A percentile compares a stretch with the other conserved stretches of the same genome.
Evolutionary conservation across 2,329 filamentous ascomycete species (phyloP).

Genomic region (Cephalotrichum gorgonifer): DNA sequence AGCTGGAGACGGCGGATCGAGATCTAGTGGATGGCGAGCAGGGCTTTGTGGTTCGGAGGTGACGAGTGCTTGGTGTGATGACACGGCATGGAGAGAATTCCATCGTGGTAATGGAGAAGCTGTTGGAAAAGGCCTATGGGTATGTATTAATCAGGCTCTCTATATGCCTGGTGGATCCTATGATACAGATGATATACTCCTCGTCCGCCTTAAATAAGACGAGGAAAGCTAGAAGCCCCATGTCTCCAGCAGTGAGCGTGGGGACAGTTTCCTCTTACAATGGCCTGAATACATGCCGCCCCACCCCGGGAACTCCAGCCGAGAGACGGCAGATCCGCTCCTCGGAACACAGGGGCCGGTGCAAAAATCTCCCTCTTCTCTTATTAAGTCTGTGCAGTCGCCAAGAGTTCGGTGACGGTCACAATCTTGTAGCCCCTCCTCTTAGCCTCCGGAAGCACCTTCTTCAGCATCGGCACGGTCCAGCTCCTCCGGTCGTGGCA

Average conservation of each 20-base stretch:
- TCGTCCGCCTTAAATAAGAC: too few relatives aligned
- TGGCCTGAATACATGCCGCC: background rate
- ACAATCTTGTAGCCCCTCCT: conserved; percentile 61
- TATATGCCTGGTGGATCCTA: too few relatives aligned
- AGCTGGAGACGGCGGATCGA: conserved; percentile 60
- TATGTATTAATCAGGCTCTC: too few relatives aligned
- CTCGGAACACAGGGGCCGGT: background rate
- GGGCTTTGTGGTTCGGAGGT: conserved; percentile 48
- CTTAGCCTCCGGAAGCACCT: conserved; percentile 61
- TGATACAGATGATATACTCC: too few relatives aligned
- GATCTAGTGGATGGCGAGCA: conserved; percentile 55
- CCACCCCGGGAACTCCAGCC: background rate
- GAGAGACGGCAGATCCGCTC: background rate
- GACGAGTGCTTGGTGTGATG: background rate
- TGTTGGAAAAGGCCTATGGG: too few relatives aligned
- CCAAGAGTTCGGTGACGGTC: conserved; percentile 58
- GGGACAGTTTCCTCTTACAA: too few relatives aligned
- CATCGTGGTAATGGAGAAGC: too few relatives aligned
- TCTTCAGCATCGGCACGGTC: conserved; percentile 69
- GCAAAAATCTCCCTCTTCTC: too few relatives aligned
- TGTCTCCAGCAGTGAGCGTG: too few relatives aligned
- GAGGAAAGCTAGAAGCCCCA: too few relatives aligned
- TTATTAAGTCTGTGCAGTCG: conserved; percentile 10
- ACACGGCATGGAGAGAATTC: background rate
- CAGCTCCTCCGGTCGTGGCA: conserved; percentile 79